phyloP scores from a whole-genome alignment of 2,329 filamentous ascomycete genomes.

The Trichoderma arundinaceum region DNA sequence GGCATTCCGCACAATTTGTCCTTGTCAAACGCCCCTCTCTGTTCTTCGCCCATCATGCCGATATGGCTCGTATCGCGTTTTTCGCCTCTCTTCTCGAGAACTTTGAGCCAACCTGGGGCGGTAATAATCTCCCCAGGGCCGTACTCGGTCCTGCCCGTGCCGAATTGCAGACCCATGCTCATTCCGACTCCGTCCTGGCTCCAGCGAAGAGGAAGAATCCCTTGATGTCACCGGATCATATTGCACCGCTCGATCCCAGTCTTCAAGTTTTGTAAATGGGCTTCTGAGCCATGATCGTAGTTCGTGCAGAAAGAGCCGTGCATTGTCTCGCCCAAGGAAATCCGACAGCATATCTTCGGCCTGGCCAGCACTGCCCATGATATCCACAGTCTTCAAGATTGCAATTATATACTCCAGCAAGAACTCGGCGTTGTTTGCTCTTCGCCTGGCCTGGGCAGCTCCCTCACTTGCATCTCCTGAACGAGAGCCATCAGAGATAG shows the following conservation, averaged over 20 bases:
- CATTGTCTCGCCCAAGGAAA: slow-evolving; percentile 76
- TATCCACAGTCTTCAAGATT: slow-evolving; percentile 80
- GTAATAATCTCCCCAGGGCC: slow-evolving; percentile 10
- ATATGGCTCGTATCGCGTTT: slow-evolving; percentile 9
- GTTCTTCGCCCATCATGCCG: neutral
- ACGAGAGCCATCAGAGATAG: slow-evolving; percentile 15
- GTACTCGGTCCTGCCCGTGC: neutral
- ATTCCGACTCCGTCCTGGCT: slow-evolving; percentile 10
- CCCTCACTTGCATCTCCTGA: slow-evolving; percentile 16
- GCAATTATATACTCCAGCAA: slow-evolving; percentile 85
- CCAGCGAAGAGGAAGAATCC: neutral
- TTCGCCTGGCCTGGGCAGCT: slow-evolving; percentile 36
- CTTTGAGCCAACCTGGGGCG: neutral
- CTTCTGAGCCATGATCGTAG: slow-evolving; percentile 81
- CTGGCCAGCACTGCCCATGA: slow-evolving; percentile 77
- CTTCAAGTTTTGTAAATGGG: slow-evolving; percentile 71
- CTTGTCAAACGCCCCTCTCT: neutral
- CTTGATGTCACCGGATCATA: slow-evolving; percentile 52
- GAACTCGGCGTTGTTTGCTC: slow-evolving; percentile 77
- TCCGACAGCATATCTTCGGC: slow-evolving; percentile 80
- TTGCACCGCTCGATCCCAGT: slow-evolving; percentile 83
- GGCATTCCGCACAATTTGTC: neutral
- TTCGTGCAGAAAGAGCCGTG: slow-evolving; percentile 82
- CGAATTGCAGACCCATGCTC: neutral
- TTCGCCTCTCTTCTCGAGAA: neutral